phyloP scores from a whole-genome alignment of 2,329 filamentous ascomycete genomes.

The Ophiostoma pallidulum region DNA sequence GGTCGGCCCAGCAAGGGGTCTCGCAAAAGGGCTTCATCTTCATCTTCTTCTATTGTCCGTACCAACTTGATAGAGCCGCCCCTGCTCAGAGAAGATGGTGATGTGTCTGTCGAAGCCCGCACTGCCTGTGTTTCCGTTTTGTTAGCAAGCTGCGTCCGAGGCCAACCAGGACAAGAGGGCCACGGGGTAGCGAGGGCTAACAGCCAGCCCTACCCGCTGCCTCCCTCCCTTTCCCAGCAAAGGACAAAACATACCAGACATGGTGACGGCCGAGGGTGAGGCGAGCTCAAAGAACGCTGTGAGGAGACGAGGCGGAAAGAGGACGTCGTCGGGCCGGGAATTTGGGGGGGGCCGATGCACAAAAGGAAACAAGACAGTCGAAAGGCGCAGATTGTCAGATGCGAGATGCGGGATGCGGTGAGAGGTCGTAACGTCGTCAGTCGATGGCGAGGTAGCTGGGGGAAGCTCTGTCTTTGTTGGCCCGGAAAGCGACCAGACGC shows the following conservation, averaged over 20 bases:
- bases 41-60: too few species aligned
- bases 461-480: constrained; percentile 20
- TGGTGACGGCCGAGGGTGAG: constrained; percentile 29
- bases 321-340: neutral
- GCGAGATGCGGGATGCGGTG: neutral
- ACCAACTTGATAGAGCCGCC: constrained; percentile 99
- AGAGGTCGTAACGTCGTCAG: neutral
- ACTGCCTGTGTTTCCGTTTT: constrained; percentile 51
- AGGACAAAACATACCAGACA: constrained; percentile 48
- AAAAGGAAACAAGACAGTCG: too few species aligned
- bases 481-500: constrained; percentile 19
- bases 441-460: constrained; percentile 1
- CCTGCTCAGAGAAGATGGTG: constrained; percentile 99
- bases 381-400: too few species aligned
- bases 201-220: too few species aligned
- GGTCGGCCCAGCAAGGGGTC: too few species aligned
- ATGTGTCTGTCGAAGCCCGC: constrained; percentile 97
- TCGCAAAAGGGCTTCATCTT: too few species aligned
- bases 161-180: neutral
- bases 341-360: too few species aligned
- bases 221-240: too few species aligned
- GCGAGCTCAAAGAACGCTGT: constrained; percentile 3
- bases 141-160: constrained; percentile 1
- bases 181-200: too few species aligned
- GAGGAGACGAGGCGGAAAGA: neutral